Base-by-base conservation (phyloP, 805 yeast species). In the Tetrapisispora iriomotensis region DNA sequence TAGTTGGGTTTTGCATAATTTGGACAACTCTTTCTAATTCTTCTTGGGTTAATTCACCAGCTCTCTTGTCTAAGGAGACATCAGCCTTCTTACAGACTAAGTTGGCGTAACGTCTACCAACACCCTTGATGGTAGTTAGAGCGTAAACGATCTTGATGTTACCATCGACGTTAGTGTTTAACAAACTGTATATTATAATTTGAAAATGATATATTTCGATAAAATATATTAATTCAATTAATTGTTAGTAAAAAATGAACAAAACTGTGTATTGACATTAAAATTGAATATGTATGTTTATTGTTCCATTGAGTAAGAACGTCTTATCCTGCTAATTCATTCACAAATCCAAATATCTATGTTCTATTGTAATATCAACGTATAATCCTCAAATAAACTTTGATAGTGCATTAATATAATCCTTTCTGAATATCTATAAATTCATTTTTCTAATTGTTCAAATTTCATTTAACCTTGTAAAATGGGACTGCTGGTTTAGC, bases 141-240 rank as follows among this genome's bases (percentile, higher is more conserved):
- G 99, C 99, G 85, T 88, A 94, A 92, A 92, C 94, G 74, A 92
- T 81, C 82, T 92, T 92, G 81, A 90, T 90, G 87, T 94, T 88
- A 83, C 99, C 99, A 75, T 92, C 99, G 71, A 92, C 96, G 88
- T 92, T 92, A 77, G 99, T 92, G 87, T 94, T 92, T 76, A 92
- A 86, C 79, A 92, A 85, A 90, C 95, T 82, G 68, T 46, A 56
- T n/a, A n/a, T n/a, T n/a, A n/a, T n/a, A n/a, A 34, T 48, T 42
- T 40, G 48, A 47, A 45, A 29, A 20, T 35, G 15, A 33, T 33
- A 33, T 23, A 33, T 33, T 33, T 23, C 13, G 2, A 27, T 21
- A 29, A 26, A 23, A 37, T 21, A 25, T 29, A 40, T 21, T 17
- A 6, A 25, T n/a, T n/a, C n/a, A n/a, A n/a, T n/a, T 20, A 45